A percentile compares a stretch with the other conserved stretches of the same genome.
Evolutionary conservation across 2,329 filamentous ascomycete species (phyloP).

Genomic region (Lomentospora prolificans): DNA sequence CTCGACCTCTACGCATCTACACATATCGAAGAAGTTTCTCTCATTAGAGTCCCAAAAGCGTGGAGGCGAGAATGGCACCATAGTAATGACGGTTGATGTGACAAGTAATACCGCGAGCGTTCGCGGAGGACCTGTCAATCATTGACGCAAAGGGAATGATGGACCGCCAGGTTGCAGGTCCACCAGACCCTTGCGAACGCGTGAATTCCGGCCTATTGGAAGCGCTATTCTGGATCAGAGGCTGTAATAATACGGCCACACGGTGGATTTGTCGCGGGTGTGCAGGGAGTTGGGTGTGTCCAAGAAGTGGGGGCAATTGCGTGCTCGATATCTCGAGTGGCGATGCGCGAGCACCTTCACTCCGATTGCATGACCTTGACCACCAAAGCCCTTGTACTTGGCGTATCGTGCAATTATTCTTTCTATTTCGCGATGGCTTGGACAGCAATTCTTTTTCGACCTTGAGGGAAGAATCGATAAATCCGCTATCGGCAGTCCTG

Average conservation of each 20-base stretch:
- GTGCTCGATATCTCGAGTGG: not conserved
- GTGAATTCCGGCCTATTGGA: no score
- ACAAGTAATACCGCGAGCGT: not conserved
- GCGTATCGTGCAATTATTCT: no score
- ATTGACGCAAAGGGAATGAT: no score
- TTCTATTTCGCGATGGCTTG: not conserved
- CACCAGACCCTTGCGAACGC: no score
- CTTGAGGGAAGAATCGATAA: no score
- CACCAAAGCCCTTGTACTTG: no score
- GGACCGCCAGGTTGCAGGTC: no score
- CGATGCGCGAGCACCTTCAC: not conserved
- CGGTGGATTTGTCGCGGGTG: no score
- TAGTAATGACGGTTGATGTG: slow-evolving; percentile 1
- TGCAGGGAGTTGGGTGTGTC: no score
- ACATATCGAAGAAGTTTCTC: not conserved
- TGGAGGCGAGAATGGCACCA: slow-evolving; percentile 3
- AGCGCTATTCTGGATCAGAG: no score
- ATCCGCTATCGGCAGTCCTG: not conserved
- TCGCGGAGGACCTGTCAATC: not conserved
- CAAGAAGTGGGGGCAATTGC: slow-evolving; percentile 3
- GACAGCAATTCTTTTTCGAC: not conserved
- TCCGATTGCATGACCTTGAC: not conserved
- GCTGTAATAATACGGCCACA: no score
- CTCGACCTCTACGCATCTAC: no score
- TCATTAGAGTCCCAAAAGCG: not conserved